phyloP scores from a whole-genome alignment of 2,329 filamentous ascomycete genomes.

The Chaetothyriales sp. region DNA sequence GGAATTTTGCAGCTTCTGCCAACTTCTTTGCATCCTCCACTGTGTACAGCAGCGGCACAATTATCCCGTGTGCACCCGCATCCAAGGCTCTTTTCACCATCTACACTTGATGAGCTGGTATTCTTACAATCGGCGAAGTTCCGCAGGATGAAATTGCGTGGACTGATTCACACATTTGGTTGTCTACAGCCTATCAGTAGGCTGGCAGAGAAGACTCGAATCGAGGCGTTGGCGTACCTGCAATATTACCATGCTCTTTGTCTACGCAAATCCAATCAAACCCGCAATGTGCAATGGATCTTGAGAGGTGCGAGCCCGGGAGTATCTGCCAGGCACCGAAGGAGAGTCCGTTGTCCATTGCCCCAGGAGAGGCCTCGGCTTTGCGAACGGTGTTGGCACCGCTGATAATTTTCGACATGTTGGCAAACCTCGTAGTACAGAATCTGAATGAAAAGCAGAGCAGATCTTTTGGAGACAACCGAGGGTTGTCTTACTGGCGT shows the following conservation, averaged over 20 bases:
- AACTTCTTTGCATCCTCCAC: slow-evolving; percentile 40
- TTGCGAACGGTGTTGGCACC: slow-evolving; percentile 40
- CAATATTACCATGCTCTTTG: slow-evolving; percentile 44
- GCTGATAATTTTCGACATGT: slow-evolving; percentile 31
- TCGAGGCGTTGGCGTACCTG: slow-evolving; percentile 25
- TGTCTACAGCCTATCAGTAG: slow-evolving; percentile 9
- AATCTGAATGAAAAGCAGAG: not conserved
- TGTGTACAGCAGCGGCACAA: slow-evolving; percentile 41
- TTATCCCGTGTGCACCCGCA: slow-evolving; percentile 45
- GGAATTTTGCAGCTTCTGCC: slow-evolving; percentile 42
- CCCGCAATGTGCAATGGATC: slow-evolving; percentile 39
- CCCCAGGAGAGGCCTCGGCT: slow-evolving; percentile 37
- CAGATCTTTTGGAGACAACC: not conserved
- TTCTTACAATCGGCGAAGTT: slow-evolving; percentile 33
- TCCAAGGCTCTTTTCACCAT: slow-evolving; percentile 51
- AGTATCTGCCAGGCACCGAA: slow-evolving; percentile 48
- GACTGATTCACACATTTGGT: slow-evolving; percentile 42
- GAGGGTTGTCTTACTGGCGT: not conserved
- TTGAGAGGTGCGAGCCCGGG: slow-evolving; percentile 40
- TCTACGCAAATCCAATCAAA: slow-evolving; percentile 44
- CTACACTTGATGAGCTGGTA: slow-evolving; percentile 46
- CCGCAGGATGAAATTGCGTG: slow-evolving; percentile 31
- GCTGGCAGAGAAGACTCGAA: not conserved
- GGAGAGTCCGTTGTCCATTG: slow-evolving; percentile 30
- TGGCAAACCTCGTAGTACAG: not conserved